phyloP scores from a whole-genome alignment of 352 stramenopile species.

The Phytophthora podocarpi region DNA sequence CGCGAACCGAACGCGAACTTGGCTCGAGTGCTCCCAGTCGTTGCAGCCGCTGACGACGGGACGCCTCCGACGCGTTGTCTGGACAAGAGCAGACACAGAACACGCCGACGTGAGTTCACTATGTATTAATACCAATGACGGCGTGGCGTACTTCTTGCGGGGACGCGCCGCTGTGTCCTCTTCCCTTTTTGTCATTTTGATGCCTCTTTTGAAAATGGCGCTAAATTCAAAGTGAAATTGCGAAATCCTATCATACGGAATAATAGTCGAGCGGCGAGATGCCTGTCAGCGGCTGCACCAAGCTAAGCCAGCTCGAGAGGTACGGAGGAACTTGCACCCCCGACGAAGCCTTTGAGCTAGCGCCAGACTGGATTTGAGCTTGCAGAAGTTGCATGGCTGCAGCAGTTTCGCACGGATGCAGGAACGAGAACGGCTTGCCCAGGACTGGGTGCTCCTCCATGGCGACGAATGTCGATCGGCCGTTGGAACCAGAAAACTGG shows the following conservation, averaged over 20 bases:
- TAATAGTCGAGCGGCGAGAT: constrained; percentile 55
- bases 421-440: constrained; percentile 67
- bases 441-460: constrained; percentile 79
- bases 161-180: constrained; percentile 9
- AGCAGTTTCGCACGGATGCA: constrained; percentile 83
- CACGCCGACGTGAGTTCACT: neutral
- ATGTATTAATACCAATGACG: neutral
- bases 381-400: constrained; percentile 69
- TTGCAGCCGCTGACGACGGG: neutral
- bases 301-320: constrained; percentile 75
- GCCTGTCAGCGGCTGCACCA: constrained; percentile 68
- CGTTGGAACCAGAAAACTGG: constrained; percentile 43
- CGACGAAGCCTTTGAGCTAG: neutral
- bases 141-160: constrained; percentile 33
- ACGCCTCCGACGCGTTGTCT: constrained; percentile 25
- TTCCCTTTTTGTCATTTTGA: constrained; percentile 11
- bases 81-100: neutral
- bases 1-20: constrained; percentile 41
- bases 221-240: constrained; percentile 24
- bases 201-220: neutral
- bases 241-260: constrained; percentile 22
- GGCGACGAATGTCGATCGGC: constrained; percentile 40
- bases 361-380: constrained; percentile 11
- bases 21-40: neutral
- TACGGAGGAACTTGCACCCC: constrained; percentile 33